These are phyloP conservation scores for Sporothrix pallida DNA, from an alignment of 2,329 filamentous ascomycete species.

Conservation along the genomic window DNA sequence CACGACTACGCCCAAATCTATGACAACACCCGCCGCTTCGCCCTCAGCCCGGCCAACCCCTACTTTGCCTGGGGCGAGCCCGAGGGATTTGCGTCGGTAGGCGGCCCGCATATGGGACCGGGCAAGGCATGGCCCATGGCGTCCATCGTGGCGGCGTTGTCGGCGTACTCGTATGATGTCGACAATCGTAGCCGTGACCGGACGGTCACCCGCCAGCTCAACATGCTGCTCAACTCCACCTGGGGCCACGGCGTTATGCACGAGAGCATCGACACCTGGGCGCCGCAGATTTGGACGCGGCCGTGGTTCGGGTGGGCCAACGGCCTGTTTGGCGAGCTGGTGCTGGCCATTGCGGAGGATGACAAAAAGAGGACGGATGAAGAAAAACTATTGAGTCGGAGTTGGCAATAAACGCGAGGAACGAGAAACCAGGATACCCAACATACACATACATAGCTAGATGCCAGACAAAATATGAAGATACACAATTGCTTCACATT, in stretches of 20 bases:
- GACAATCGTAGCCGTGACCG: slow-evolving; percentile 59
- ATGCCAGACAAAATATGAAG: not conserved
- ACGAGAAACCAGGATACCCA: not conserved
- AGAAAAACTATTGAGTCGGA: slow-evolving; percentile 41
- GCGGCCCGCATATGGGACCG: slow-evolving; percentile 62
- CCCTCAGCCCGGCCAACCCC: slow-evolving; percentile 67
- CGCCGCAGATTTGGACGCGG: slow-evolving; percentile 52
- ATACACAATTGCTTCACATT: not conserved
- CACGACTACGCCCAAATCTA: slow-evolving; percentile 68
- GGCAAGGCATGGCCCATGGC: slow-evolving; percentile 88
- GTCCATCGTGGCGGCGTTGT: slow-evolving; percentile 78
- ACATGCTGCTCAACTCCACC: slow-evolving; percentile 69
- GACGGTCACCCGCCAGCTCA: slow-evolving; percentile 62
- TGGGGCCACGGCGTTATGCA: slow-evolving; percentile 78
- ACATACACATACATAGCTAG: not conserved
- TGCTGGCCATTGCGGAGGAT: slow-evolving; percentile 57
- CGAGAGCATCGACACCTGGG: slow-evolving; percentile 75
- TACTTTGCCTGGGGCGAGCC: slow-evolving; percentile 70
- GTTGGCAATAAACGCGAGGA: slow-evolving; percentile 41
- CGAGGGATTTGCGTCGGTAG: slow-evolving; percentile 44
- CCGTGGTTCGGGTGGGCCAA: slow-evolving; percentile 86
- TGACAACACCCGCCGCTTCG: slow-evolving; percentile 64
- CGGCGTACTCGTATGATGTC: slow-evolving; percentile 68
- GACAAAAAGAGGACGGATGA: slow-evolving; percentile 41
- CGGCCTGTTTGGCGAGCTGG: slow-evolving; percentile 79